Percentiles rank a stretch among this genome's conserved stretches.
Conservation (phyloP, 192 early-diverging fungal species). For the Coemansia sp. region DNA sequence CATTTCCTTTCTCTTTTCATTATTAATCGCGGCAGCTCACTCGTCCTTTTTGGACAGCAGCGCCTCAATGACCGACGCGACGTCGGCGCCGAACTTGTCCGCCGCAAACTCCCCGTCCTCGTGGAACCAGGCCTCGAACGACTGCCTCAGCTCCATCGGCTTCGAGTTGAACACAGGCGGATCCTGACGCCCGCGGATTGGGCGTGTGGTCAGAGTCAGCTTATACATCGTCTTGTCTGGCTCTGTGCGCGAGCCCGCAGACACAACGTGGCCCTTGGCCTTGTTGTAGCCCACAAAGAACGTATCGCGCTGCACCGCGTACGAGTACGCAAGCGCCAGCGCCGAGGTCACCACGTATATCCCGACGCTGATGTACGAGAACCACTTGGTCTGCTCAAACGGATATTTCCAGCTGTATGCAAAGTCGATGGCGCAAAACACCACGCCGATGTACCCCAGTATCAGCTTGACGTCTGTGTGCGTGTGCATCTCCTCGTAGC, state of each 20-base stretch:
- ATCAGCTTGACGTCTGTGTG: conserved; percentile 81
- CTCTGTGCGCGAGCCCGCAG: conserved; percentile 54
- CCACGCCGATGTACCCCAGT: conserved; percentile 72
- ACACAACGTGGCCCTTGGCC: conserved; percentile 55
- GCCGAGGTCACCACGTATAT: conserved; percentile 51
- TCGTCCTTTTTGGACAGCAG: conserved; percentile 54
- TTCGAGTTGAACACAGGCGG: conserved; percentile 47
- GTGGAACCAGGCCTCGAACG: conserved; percentile 64
- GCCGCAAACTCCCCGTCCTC: conserved; percentile 62
- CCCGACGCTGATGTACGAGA: conserved; percentile 59
- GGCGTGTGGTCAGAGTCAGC: conserved; percentile 54
- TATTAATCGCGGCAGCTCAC: conserved; percentile 1
- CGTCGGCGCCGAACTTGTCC: conserved; percentile 56
- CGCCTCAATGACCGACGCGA: conserved; percentile 50
- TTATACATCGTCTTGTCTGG: conserved; percentile 56
- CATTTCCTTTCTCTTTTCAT: background rate
- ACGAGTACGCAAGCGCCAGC: conserved; percentile 58
- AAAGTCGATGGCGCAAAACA: conserved; percentile 70
- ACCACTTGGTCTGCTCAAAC: conserved; percentile 61
- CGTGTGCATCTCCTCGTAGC: conserved; percentile 69
- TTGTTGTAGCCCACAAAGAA: conserved; percentile 65
- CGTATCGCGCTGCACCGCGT: conserved; percentile 62
- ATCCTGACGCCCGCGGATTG: conserved; percentile 53
- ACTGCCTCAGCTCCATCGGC: conserved; percentile 52
- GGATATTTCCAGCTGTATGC: conserved; percentile 66